These are phyloP conservation scores for Pouteria campechiana DNA, from an alignment of 179 eudicot genomes.

Conservation along the genomic window DNA sequence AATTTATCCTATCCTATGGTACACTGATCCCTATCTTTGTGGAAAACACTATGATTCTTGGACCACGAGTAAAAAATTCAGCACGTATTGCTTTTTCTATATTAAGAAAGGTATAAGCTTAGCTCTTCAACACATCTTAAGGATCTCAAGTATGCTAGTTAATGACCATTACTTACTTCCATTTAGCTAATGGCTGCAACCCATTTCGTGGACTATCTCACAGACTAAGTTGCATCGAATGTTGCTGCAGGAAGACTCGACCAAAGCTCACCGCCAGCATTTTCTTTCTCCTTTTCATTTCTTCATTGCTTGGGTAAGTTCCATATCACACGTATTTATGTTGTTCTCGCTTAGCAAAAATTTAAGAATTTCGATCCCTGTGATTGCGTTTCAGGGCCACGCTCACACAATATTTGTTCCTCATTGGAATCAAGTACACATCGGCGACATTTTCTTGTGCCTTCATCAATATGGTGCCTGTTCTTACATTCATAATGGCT, in stretches of 20 bases:
- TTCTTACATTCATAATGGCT: constrained; percentile 60
- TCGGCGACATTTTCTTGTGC: constrained; percentile 62
- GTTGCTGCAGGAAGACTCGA: constrained; percentile 58
- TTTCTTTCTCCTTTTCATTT: constrained; percentile 43
- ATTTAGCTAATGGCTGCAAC: not conserved
- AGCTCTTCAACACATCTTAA: no score
- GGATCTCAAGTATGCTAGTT: no score
- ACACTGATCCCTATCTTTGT: no score
- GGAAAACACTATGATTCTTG: no score
- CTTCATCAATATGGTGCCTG: constrained; percentile 60
- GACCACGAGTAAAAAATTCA: no score
- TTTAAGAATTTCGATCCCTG: not conserved
- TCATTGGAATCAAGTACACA: constrained; percentile 57
- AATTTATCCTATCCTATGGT: no score
- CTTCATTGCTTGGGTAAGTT: constrained; percentile 70
- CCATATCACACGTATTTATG: no score
- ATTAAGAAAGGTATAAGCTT: no score
- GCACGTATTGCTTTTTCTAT: no score
- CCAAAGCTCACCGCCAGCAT: constrained; percentile 36
- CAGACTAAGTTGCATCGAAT: no score
- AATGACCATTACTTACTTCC: not conserved
- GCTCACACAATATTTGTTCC: constrained; percentile 44
- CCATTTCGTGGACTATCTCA: constrained; percentile 2
- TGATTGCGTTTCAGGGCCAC: constrained; percentile 44
- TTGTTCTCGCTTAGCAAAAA: not conserved